Percentiles rank a stretch among this genome's conserved stretches.
These are phyloP conservation scores for Solanum hybrid DNA, from an alignment of 305 asterid genomes.

Conservation along the genomic window DNA sequence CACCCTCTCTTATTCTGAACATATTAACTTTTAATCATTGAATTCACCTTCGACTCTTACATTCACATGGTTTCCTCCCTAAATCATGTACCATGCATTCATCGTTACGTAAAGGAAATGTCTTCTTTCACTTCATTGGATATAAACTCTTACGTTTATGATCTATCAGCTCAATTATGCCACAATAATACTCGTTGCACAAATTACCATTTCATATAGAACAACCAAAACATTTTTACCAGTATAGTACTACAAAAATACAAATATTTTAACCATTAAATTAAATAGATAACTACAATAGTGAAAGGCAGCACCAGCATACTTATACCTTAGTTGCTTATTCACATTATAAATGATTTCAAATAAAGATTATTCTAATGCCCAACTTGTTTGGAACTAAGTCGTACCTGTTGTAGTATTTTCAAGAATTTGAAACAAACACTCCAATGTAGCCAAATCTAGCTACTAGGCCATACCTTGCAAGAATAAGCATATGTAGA, in stretches of 20 bases:
- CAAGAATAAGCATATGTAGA: slow-evolving; percentile 65
- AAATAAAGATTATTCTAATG: not conserved
- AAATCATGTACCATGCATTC: too few species aligned
- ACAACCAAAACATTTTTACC: not conserved
- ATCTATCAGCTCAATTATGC: too few species aligned
- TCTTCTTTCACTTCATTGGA: not conserved
- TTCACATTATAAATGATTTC: not conserved
- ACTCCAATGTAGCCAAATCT: slow-evolving; percentile 72
- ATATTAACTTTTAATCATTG: too few species aligned
- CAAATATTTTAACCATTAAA: not conserved
- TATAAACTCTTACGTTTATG: not conserved
- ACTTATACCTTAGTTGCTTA: not conserved
- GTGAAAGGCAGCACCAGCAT: not conserved
- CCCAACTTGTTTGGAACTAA: not conserved
- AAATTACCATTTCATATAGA: not conserved
- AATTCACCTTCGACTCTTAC: too few species aligned
- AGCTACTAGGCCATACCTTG: slow-evolving; percentile 47
- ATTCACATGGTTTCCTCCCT: too few species aligned
- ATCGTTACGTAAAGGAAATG: too few species aligned
- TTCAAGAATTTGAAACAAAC: slow-evolving; percentile 38
- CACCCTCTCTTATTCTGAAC: too few species aligned
- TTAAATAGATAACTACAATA: not conserved
- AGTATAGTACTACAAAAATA: not conserved
- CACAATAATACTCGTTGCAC: not conserved
- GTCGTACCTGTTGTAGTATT: not conserved